A percentile compares a stretch with the other conserved stretches of the same genome.
Conservation (phyloP, 768 basidiomycete genomes). For the Pisolithus microcarpus region DNA sequence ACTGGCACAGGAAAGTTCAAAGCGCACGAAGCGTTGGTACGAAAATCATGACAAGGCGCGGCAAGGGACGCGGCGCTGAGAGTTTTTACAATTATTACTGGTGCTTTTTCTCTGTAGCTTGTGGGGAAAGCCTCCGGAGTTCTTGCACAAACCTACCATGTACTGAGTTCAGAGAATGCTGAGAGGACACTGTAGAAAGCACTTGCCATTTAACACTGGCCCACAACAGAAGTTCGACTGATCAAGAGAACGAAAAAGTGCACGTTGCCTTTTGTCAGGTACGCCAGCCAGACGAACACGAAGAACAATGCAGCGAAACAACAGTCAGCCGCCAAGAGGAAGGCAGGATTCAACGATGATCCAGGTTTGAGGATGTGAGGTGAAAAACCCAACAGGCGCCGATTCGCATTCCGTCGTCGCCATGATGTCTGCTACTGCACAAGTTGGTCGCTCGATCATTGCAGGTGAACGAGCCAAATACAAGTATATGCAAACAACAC, state of each 20-base stretch:
- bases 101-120: conserved; percentile 16
- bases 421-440: background rate
- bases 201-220: conserved; percentile 74
- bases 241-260: conserved; percentile 62
- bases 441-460: too few species aligned
- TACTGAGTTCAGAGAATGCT: conserved; percentile 2
- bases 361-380: conserved; percentile 63
- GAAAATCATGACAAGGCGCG: conserved; percentile 60
- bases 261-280: conserved; percentile 54
- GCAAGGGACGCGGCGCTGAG: conserved; percentile 44
- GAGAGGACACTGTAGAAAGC: background rate
- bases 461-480: background rate
- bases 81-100: conserved; percentile 6
- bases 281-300: conserved; percentile 51
- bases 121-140: conserved; percentile 34
- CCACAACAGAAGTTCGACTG: conserved; percentile 67
- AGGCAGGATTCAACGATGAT: conserved; percentile 66
- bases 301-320: conserved; percentile 52
- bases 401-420: conserved; percentile 19
- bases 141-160: conserved; percentile 60
- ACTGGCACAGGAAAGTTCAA: conserved; percentile 76
- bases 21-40: conserved; percentile 77
- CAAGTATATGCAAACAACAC: too few species aligned
- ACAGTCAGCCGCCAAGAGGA: conserved; percentile 56
- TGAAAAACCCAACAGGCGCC: conserved; percentile 34